These are phyloP conservation scores for Sugiyamaella qingdaonensis DNA, from an alignment of 805 yeast genomes.

Conservation along the genomic window DNA sequence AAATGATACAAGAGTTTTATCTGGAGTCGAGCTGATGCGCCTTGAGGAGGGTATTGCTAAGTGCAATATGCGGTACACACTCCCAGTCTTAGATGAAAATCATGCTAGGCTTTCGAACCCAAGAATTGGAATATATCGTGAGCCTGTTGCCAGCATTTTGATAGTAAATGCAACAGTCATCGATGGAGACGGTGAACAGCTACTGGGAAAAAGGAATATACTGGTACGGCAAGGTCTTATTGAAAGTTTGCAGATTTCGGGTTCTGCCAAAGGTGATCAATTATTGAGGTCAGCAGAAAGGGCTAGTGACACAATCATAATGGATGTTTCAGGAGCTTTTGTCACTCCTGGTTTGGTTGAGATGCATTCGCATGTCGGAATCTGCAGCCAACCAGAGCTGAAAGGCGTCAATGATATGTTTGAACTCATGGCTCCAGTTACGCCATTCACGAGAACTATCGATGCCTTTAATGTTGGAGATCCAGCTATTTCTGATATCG, in stretches of 20 bases:
- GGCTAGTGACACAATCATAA: background rate
- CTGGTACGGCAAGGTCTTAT: background rate
- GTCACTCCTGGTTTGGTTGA: conserved; percentile 5
- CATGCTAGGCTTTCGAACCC: background rate
- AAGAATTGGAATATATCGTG: background rate
- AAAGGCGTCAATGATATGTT: background rate
- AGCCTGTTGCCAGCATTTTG: background rate
- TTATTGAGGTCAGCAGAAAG: background rate
- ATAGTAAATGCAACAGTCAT: background rate
- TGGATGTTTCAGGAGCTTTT: background rate
- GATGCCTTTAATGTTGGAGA: background rate
- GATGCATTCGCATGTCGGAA: background rate
- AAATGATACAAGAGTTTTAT: too few relatives aligned
- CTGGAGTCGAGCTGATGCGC: background rate
- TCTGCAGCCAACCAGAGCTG: background rate
- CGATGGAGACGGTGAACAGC: background rate
- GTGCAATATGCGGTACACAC: background rate
- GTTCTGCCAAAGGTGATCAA: background rate
- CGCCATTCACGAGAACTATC: background rate
- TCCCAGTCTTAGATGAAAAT: background rate
- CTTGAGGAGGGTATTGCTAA: background rate
- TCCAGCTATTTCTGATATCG: background rate
- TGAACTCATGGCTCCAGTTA: background rate
- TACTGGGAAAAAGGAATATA: background rate
- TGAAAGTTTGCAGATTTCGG: background rate